These are phyloP conservation scores for Dryas octopetala DNA, from an alignment of 306 rosid genomes.

Conservation along the genomic window DNA sequence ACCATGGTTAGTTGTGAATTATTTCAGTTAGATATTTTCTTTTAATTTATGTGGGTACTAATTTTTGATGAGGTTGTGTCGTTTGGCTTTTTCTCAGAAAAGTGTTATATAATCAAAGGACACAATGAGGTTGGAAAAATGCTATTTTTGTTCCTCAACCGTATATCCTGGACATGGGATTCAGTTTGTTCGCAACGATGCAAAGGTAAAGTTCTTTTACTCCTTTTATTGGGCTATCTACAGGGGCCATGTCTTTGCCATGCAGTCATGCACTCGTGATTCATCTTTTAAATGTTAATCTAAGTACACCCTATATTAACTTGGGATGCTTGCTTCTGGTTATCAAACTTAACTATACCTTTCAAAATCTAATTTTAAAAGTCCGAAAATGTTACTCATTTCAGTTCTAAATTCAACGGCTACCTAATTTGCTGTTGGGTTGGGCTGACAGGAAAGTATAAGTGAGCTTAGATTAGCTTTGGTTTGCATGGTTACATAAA, in stretches of 20 bases:
- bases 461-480: neutral
- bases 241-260: neutral
- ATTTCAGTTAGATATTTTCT: no score
- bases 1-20: neutral
- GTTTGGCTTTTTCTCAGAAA: neutral
- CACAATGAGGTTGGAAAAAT: constrained; percentile 88
- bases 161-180: constrained; percentile 92
- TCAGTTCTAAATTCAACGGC: neutral
- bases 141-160: constrained; percentile 93
- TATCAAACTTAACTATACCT: neutral
- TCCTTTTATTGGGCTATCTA: neutral
- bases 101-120: neutral
- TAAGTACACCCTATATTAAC: neutral
- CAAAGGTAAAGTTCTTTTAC: constrained; percentile 47
- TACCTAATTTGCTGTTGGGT: neutral
- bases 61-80: neutral
- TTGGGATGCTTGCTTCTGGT: neutral
- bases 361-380: neutral
- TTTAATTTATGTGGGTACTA: neutral
- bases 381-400: neutral
- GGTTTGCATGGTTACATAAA: neutral
- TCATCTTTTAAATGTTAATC: neutral
- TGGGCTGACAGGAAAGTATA: neutral
- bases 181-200: constrained; percentile 90
- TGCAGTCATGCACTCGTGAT: neutral